Percentiles rank a stretch among this genome's conserved stretches.
phyloP scores from a whole-genome alignment of 2,329 filamentous ascomycete species.

The Ambrosiella beaveri region DNA sequence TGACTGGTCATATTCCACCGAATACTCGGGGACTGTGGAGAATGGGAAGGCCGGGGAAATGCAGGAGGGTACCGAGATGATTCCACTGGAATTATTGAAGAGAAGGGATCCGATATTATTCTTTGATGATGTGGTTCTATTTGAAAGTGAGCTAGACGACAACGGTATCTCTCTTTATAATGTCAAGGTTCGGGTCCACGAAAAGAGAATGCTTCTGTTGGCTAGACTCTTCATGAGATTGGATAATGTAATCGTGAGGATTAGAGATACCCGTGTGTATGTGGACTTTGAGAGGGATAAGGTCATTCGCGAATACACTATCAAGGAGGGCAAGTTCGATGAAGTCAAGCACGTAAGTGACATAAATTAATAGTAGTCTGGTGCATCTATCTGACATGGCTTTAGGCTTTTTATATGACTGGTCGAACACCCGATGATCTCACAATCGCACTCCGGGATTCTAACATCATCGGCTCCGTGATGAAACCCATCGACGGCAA shows the following conservation, averaged over 20 bases:
- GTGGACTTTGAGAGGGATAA: slow-evolving; percentile 68
- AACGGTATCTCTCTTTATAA: slow-evolving; percentile 86
- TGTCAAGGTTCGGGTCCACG: slow-evolving; percentile 87
- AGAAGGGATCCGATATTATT: slow-evolving; percentile 87
- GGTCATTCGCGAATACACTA: slow-evolving; percentile 77
- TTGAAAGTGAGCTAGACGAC: slow-evolving; percentile 94
- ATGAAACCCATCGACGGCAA: slow-evolving; percentile 22
- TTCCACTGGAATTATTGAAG: slow-evolving; percentile 74
- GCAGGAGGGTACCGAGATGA: slow-evolving; percentile 21
- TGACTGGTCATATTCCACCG: slow-evolving; percentile 93
- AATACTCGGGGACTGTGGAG: slow-evolving; percentile 57
- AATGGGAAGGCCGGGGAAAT: slow-evolving; percentile 13
- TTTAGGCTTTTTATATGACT: slow-evolving; percentile 31
- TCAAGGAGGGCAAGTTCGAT: slow-evolving; percentile 68
- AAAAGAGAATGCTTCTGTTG: slow-evolving; percentile 67
- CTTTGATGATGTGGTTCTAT: slow-evolving; percentile 90
- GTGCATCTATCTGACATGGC: not conserved
- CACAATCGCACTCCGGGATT: slow-evolving; percentile 59
- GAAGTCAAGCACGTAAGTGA: slow-evolving; percentile 50
- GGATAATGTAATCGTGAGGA: slow-evolving; percentile 72
- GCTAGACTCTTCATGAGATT: slow-evolving; percentile 81
- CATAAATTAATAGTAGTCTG: no score
- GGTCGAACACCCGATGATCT: slow-evolving; percentile 51
- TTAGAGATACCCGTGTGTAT: slow-evolving; percentile 82
- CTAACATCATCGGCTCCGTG: slow-evolving; percentile 54